These are phyloP conservation scores for Microcyclosporella mali DNA, from an alignment of 2,329 filamentous ascomycete genomes.

Conservation along the genomic window DNA sequence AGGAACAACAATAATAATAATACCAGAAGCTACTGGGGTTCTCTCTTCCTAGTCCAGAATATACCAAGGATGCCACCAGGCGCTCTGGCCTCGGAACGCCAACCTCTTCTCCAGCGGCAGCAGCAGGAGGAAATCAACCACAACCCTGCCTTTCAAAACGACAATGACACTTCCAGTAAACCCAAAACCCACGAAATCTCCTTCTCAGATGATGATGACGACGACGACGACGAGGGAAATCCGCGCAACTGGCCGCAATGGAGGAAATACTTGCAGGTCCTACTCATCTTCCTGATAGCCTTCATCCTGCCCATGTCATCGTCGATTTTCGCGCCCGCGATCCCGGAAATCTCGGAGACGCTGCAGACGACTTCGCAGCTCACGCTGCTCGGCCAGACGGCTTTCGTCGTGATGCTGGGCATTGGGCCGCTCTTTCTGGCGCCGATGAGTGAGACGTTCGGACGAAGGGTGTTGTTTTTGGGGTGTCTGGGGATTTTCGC, in stretches of 20 bases:
- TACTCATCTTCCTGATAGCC: constrained; percentile 5
- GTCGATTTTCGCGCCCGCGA: constrained; percentile 7
- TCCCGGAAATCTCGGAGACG: neutral
- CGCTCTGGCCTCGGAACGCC: constrained; percentile 1
- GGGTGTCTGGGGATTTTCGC: constrained; percentile 40
- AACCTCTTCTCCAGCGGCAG: neutral
- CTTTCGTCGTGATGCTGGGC: constrained; percentile 45
- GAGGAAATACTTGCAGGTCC: constrained; percentile 4
- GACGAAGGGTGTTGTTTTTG: constrained; percentile 40
- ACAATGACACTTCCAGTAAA: neutral
- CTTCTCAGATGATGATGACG: constrained; percentile 1
- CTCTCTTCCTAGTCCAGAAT: too few relatives aligned
- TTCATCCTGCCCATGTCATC: constrained; percentile 6
- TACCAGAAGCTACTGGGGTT: too few relatives aligned
- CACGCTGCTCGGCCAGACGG: constrained; percentile 41
- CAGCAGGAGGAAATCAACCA: neutral
- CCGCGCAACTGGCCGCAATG: constrained; percentile 4
- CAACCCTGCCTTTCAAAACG: neutral
- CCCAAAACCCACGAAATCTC: neutral
- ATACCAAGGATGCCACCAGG: neutral
- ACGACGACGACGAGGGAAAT: constrained; percentile 2
- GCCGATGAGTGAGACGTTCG: constrained; percentile 43
- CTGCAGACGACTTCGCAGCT: constrained; percentile 14
- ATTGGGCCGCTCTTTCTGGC: constrained; percentile 42
- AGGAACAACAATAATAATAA: too few relatives aligned